Evolutionary conservation across 148 eudicot genomes (phyloP).

Genomic region (Oxyria digyna): DNA sequence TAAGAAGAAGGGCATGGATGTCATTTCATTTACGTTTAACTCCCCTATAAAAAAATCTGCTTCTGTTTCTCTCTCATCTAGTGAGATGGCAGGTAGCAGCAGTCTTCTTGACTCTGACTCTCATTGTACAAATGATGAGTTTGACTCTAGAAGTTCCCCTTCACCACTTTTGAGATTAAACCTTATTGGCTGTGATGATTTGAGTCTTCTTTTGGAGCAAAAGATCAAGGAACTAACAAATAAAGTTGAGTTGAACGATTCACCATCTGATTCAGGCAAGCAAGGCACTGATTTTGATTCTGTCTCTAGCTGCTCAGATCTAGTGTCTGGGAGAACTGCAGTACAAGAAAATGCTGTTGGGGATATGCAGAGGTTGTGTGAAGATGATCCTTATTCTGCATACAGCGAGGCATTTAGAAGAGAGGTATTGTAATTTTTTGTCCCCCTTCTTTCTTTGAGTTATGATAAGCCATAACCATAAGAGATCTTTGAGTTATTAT

Average conservation of each 20-base stretch:
- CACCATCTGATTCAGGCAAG: slow-evolving; percentile 22
- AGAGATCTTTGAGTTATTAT: too few relatives aligned
- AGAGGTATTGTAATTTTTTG: slow-evolving; percentile 17
- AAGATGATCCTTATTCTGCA: slow-evolving; percentile 20
- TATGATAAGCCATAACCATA: neutral
- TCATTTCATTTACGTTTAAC: slow-evolving; percentile 86
- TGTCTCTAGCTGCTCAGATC: slow-evolving; percentile 22
- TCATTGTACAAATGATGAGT: slow-evolving; percentile 18
- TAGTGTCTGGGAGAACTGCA: slow-evolving; percentile 16
- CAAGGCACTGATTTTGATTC: slow-evolving; percentile 23
- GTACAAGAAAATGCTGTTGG: slow-evolving; percentile 12
- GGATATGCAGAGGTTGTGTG: slow-evolving; percentile 20
- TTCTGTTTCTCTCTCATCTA: slow-evolving; percentile 23
- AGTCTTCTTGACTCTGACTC: slow-evolving; percentile 12
- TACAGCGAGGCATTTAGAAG: slow-evolving; percentile 22
- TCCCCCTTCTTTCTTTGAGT: neutral
- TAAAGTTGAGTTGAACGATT: slow-evolving; percentile 34
- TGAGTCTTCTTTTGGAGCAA: slow-evolving; percentile 78
- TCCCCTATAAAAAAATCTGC: slow-evolving; percentile 76
- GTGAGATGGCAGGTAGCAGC: slow-evolving; percentile 22
- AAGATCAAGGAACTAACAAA: slow-evolving; percentile 80
- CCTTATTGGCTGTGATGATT: slow-evolving; percentile 53
- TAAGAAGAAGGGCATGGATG: slow-evolving; percentile 57
- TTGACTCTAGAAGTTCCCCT: slow-evolving; percentile 19
- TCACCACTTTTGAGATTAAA: slow-evolving; percentile 34